These are phyloP conservation scores for Kwoniella sp. DNA, from an alignment of 768 basidiomycete species.

Conservation along the genomic window DNA sequence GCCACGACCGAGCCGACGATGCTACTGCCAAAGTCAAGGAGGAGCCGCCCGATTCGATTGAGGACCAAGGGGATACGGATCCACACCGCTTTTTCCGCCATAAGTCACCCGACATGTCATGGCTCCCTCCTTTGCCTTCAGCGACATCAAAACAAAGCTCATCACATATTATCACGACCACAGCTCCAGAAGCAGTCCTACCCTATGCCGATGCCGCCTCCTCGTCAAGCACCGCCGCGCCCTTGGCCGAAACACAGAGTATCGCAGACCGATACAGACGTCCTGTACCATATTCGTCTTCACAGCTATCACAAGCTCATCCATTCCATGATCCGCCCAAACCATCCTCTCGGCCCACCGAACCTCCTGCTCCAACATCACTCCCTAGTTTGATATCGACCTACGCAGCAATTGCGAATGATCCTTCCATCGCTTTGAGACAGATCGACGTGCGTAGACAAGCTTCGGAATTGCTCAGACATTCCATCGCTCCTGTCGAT, in stretches of 20 bases:
- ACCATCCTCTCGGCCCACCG: not conserved
- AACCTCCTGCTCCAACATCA: conserved; percentile 32
- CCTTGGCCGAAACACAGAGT: conserved; percentile 9
- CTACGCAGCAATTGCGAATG: conserved; percentile 33
- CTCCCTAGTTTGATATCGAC: conserved; percentile 34
- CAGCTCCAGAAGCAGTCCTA: not conserved
- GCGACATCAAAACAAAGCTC: not conserved
- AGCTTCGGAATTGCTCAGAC: conserved; percentile 33
- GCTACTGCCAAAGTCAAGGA: not conserved
- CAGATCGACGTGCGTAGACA: conserved; percentile 30
- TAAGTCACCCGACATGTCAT: conserved; percentile 27
- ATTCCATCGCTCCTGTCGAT: conserved; percentile 31
- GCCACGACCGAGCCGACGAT: not conserved
- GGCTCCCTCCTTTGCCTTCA: conserved; percentile 41
- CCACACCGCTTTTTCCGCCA: conserved; percentile 4
- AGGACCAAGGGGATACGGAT: conserved; percentile 1
- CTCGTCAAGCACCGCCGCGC: not conserved
- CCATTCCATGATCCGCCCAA: conserved; percentile 32
- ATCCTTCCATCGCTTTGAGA: conserved; percentile 37
- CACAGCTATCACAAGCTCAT: conserved; percentile 29
- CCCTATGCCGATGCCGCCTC: not conserved
- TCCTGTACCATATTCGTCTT: conserved; percentile 31
- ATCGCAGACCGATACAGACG: conserved; percentile 33
- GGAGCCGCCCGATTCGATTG: conserved; percentile 8
- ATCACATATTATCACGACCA: not conserved